Base-by-base conservation (phyloP, 192 early-diverging fungal genomes). In the Lunasporangiospora selenospora region DNA sequence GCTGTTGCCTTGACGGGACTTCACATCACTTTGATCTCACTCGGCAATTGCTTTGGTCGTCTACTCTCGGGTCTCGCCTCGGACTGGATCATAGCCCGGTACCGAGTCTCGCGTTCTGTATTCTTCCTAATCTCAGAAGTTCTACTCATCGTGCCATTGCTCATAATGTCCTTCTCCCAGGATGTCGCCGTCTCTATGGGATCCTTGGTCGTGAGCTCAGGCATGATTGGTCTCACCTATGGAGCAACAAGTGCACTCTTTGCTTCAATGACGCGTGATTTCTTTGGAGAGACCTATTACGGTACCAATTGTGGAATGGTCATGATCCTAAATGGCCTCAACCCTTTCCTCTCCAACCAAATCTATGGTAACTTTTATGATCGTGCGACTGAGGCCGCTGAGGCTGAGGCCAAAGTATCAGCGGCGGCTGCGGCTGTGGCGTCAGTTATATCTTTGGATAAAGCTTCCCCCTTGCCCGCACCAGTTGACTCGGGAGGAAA, bases 341-440 rank as follows among this genome's bases (percentile, higher is more conserved):
- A 73, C 37, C 69, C 69, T 15, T 58, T 73, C 45, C 62, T 73
- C 36, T 59, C 69, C 16, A 73, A 62, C 50, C 69, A 73, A 30
- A 41, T 73, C 36, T 73, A 73, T 38, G 69, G 69, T 33, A 31
- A 63, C 41, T 73, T 73, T 47, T 73, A 73, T 37, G 69, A 73
- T 42, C 59, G 59, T 31, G 69, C 69, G n/a, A n/a, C n/a, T n/a
- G n/a, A n/a, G n/a, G n/a, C n/a, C n/a, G n/a, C n/a, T n/a, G n/a
- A n/a, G n/a, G n/a, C n/a, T n/a, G n/a, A n/a, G n/a, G n/a, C n/a
- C n/a, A n/a, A n/a, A n/a, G n/a, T n/a, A n/a, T n/a, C n/a, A n/a
- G n/a, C n/a, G n/a, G n/a, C n/a, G n/a, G n/a, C n/a, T n/a, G n/a
- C n/a, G n/a, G n/a, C n/a, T n/a, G n/a, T n/a, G n/a, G n/a, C n/a